phyloP scores from a whole-genome alignment of 495 filamentous ascomycete species.

The Aspergillus bridgeri region DNA sequence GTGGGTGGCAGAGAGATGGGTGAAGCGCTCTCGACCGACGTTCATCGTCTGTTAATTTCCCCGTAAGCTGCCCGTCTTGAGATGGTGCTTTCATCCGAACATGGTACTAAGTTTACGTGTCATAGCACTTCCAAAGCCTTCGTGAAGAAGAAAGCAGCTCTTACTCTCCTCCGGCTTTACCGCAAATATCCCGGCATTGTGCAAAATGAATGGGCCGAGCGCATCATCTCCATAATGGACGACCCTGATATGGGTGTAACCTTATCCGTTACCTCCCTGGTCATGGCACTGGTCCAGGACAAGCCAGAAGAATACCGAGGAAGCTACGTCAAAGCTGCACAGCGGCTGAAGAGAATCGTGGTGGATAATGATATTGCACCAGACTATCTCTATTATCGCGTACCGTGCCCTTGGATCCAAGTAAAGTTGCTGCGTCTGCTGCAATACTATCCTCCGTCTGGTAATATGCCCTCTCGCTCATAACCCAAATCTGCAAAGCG shows the following conservation, averaged over 20 bases:
- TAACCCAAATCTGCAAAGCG: not conserved
- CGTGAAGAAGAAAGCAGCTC: constrained; percentile 98
- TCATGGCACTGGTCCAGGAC: constrained; percentile 95
- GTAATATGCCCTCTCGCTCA: constrained; percentile 46
- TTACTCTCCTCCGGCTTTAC: constrained; percentile 93
- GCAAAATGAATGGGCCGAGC: constrained; percentile 92
- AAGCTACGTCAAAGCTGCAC: constrained; percentile 88
- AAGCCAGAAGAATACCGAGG: constrained; percentile 91
- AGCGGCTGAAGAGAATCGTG: constrained; percentile 80
- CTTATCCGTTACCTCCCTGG: constrained; percentile 89
- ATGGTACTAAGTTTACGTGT: constrained; percentile 15
- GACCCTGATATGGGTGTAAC: constrained; percentile 93
- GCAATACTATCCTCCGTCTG: constrained; percentile 95
- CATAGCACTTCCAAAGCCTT: constrained; percentile 90
- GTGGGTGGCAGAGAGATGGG: constrained; percentile 96
- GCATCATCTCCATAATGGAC: constrained; percentile 98
- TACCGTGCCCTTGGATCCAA: constrained; percentile 98
- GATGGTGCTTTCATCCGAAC: not conserved
- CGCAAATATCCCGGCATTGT: constrained; percentile 92
- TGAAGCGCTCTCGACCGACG: constrained; percentile 87
- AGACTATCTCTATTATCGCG: constrained; percentile 98
- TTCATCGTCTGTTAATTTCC: constrained; percentile 91
- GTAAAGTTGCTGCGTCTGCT: constrained; percentile 87
- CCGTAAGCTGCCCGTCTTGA: constrained; percentile 57
- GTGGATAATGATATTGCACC: constrained; percentile 81